Percentiles rank a stretch among this genome's conserved stretches.
phyloP scores from a whole-genome alignment of 208 protist species.

The Blastocrithidia nonstop region DNA sequence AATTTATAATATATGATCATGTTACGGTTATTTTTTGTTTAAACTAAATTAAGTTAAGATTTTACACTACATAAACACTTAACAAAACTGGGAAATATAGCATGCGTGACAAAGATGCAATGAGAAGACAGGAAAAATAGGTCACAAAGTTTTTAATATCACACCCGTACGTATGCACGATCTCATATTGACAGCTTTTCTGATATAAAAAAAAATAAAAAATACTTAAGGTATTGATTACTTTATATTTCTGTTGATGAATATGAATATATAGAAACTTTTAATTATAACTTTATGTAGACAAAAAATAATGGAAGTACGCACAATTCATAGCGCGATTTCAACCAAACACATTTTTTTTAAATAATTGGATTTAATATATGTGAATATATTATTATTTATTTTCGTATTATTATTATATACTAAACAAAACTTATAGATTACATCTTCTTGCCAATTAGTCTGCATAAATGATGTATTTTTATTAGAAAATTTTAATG shows the following conservation, averaged over 20 bases:
- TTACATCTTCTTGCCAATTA: no score
- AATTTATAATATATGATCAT: background rate
- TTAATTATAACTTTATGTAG: background rate
- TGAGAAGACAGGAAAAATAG: background rate
- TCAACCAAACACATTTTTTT: no score
- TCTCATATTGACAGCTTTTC: no score
- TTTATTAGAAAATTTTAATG: background rate
- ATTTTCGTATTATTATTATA: no score
- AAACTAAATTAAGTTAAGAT: background rate
- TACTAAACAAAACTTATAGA: no score
- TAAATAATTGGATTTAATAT: no score
- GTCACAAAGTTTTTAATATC: background rate
- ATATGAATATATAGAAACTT: background rate
- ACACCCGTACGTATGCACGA: background rate
- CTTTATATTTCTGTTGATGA: background rate
- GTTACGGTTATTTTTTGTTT: background rate
- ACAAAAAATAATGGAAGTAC: background rate
- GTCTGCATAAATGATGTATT: background rate
- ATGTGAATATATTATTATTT: no score
- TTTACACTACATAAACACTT: conserved; percentile 1
- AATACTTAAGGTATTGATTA: background rate
- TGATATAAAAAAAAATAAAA: background rate
- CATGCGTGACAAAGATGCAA: background rate
- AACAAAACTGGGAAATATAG: background rate
- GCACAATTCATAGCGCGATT: background rate